Percentiles rank a stretch among this genome's conserved stretches.
Conservation (phyloP, 495 filamentous ascomycete genomes). For the Alectoria sarmentosa region DNA sequence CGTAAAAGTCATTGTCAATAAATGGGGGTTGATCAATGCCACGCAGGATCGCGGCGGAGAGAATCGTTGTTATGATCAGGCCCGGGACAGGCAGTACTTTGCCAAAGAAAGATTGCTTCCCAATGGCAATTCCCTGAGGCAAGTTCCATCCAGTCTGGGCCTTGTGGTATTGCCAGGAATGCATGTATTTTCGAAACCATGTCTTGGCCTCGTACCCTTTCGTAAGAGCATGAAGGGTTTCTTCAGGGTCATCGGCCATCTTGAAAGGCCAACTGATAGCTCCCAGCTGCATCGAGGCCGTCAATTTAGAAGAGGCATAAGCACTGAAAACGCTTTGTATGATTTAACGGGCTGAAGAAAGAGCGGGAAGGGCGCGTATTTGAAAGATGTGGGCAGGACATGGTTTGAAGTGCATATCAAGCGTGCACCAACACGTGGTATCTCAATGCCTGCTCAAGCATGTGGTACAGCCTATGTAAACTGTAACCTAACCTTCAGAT, state of each 20-base stretch:
- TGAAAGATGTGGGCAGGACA: not conserved
- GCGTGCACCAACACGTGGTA: too few species aligned
- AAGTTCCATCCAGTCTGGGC: not conserved
- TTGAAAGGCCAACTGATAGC: not conserved
- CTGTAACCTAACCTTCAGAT: too few species aligned
- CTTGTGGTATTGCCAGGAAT: not conserved
- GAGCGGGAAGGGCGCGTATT: not conserved
- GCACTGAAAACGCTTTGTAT: not conserved
- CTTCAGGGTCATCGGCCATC: not conserved
- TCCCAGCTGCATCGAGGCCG: not conserved
- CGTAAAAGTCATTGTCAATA: not conserved
- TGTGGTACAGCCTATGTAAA: too few species aligned
- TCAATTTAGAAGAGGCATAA: not conserved
- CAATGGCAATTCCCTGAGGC: not conserved
- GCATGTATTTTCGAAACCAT: conserved; percentile 1
- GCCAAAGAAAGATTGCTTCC: conserved; percentile 5
- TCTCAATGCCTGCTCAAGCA: not conserved
- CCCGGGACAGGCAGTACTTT: not conserved
- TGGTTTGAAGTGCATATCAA: not conserved
- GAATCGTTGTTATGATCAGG: conserved; percentile 1
- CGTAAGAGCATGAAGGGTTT: not conserved
- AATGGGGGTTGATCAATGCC: conserved; percentile 4
- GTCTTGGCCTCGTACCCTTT: not conserved
- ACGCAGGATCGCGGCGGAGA: not conserved
- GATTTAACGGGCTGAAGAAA: not conserved